Evolutionary conservation across 345 rosid species (phyloP).

Genomic region (Xanthoceras sorbifolium): DNA sequence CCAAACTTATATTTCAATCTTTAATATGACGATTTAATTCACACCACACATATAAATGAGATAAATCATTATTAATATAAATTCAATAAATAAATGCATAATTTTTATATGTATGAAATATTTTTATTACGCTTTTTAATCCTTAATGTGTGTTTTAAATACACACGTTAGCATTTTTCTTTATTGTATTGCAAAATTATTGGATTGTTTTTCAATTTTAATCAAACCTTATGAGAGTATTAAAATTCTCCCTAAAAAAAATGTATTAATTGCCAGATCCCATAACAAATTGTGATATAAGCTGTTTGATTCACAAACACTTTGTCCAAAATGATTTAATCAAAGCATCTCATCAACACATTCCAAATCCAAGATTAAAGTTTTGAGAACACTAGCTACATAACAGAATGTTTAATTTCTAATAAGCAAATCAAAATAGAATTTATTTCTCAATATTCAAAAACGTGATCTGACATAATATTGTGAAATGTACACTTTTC

Average conservation of each 20-base stretch:
- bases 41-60: too few relatives aligned
- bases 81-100: too few relatives aligned
- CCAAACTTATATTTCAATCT: too few relatives aligned
- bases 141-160: too few relatives aligned
- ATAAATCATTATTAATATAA: too few relatives aligned
- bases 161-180: too few relatives aligned
- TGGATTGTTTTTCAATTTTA: not conserved
- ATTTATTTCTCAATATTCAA: slow-evolving; percentile 20
- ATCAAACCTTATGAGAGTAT: not conserved
- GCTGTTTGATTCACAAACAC: not conserved
- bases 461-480: slow-evolving; percentile 5
- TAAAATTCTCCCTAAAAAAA: too few relatives aligned
- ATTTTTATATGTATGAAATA: too few relatives aligned
- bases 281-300: not conserved
- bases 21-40: too few relatives aligned
- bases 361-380: not conserved
- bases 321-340: not conserved
- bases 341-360: not conserved
- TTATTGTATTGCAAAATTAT: too few relatives aligned
- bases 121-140: too few relatives aligned
- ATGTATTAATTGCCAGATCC: not conserved
- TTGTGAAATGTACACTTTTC: slow-evolving; percentile 25
- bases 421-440: not conserved
- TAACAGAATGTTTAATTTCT: not conserved
- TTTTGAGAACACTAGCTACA: not conserved